Evolutionary conservation across 176 grass and related monocot species (phyloP).

Genomic region (Aegilops sharonensis): DNA sequence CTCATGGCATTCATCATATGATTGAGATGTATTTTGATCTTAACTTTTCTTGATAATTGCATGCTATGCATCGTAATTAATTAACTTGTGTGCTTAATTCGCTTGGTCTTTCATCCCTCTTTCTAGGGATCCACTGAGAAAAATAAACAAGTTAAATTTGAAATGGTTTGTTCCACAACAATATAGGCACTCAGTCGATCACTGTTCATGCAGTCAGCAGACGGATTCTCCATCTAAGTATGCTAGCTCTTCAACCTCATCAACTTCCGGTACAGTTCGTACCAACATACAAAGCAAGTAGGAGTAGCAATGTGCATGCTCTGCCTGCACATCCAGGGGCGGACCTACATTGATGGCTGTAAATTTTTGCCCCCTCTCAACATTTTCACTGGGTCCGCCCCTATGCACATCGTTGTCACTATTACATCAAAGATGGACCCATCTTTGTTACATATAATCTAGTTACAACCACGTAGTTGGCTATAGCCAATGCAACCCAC

Average conservation of each 20-base stretch:
- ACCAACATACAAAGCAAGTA: not conserved
- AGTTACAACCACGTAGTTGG: not conserved
- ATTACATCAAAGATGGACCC: no score
- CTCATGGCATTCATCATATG: constrained; percentile 33
- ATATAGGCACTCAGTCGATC: not conserved
- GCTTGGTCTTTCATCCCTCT: not conserved
- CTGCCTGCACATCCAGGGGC: no score
- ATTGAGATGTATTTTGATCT: constrained; percentile 8
- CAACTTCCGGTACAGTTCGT: not conserved
- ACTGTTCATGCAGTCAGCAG: not conserved
- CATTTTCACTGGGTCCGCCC: no score
- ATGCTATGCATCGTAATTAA: no score
- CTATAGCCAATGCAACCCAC: no score
- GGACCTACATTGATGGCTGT: no score
- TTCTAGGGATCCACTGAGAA: not conserved
- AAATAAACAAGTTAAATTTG: not conserved
- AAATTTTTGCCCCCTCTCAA: no score
- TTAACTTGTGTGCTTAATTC: no score
- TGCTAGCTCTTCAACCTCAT: not conserved
- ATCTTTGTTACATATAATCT: not conserved
- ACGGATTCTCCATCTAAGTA: no score
- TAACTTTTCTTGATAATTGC: no score
- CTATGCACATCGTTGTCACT: no score
- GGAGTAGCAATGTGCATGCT: no score
- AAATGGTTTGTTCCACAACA: not conserved